Base-by-base conservation (phyloP, 1,139 yeast genomes). In the Suzukiozyma palmioleophila region DNA sequence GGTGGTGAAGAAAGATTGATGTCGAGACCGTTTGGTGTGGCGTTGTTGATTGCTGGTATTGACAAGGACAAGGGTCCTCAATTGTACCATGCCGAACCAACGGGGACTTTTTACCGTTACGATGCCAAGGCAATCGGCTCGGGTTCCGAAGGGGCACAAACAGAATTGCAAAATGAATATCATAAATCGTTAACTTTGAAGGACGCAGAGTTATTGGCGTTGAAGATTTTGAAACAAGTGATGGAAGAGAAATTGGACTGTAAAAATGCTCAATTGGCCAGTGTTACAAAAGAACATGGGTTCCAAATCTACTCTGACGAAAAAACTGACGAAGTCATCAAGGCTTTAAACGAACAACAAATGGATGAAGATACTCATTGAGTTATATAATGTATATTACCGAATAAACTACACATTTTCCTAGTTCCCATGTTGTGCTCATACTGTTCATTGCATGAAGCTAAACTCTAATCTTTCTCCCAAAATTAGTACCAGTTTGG, bases 1-100 rank as follows among this genome's bases (percentile, higher is more conserved):
- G 84, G 92, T 34, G 98, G 97, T 45, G 97, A 92, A 60, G 94
- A 94, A 62, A 78, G 96, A 60, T 77, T 90, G 53, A 94, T 94
- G 99, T 88, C 97, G 3, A 81, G 99, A 67, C 99, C 99, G 9
- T 94, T 94, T 63, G 99, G 99, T 59, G 99, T 94, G 39, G 99
- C 99, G 2, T 70, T 94, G 49, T 76, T 94, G 57, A 84, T 94
- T 58, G 98, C 98, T 8, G 99, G 99, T 37, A 75, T 82, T 52
- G 98, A 92, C 66, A 73, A 79, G 45, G 95, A 88, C 52, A 84
- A 87, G 55, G 98, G 98, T 0, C 96, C 97, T 39, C 98, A 92
- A 64, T 76, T 94, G 57, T 85, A 86, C 61, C 97, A 94, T 60
- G 96, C 98, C n/a, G 99, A 94, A 64, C 98, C 99, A 32, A 85